Conservation (phyloP, 148 eudicot genomes). For the Fallopia convolvulus region DNA sequence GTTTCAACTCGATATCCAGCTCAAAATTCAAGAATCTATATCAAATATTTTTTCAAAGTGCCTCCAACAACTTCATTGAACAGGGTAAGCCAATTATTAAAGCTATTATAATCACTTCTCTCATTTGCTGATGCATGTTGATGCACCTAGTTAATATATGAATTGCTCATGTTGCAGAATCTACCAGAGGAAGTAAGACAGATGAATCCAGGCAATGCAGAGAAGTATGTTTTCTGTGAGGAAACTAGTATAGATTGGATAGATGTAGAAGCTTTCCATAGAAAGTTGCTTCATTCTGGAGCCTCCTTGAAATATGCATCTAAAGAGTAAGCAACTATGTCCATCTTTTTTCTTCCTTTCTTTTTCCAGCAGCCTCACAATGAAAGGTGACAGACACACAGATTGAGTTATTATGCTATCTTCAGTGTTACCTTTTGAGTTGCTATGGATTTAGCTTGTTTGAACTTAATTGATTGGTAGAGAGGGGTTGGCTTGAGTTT, state of each 20-base stretch:
- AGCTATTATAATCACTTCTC: background rate
- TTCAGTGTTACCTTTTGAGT: background rate
- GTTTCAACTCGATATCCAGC: conserved; percentile 57
- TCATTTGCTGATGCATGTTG: background rate
- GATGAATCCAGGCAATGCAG: conserved; percentile 57
- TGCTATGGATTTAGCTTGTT: background rate
- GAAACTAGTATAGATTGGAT: conserved; percentile 30
- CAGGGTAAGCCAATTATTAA: conserved; percentile 27
- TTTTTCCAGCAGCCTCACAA: background rate
- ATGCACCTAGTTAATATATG: conserved; percentile 4
- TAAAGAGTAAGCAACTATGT: conserved; percentile 67
- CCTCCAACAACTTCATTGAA: conserved; percentile 29
- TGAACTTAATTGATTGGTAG: background rate
- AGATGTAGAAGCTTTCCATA: conserved; percentile 58
- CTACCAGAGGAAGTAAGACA: conserved; percentile 42
- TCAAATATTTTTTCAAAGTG: conserved; percentile 53
- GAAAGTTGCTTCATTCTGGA: conserved; percentile 67
- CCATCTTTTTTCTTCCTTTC: background rate
- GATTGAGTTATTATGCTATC: background rate
- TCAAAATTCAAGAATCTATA: conserved; percentile 42
- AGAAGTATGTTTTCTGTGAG: conserved; percentile 40
- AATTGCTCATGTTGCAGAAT: conserved; percentile 34
- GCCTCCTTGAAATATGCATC: conserved; percentile 52
- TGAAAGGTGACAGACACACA: background rate
- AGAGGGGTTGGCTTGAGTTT: background rate